Evolutionary conservation across 2,329 filamentous ascomycete genomes (phyloP).

Genomic region (Colletotrichum tabaci): DNA sequence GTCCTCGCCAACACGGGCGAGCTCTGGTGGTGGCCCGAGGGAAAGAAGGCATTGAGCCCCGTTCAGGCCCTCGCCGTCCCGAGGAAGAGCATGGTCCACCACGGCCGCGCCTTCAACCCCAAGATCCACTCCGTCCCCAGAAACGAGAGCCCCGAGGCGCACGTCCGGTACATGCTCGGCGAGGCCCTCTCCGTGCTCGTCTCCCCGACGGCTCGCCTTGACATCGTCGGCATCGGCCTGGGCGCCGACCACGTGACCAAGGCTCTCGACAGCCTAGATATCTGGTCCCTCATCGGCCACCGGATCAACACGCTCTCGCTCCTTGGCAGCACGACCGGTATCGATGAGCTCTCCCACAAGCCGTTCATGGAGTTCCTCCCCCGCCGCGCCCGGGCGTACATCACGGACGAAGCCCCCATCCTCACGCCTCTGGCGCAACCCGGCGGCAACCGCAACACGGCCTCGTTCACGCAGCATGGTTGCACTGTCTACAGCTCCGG

Average conservation of each 20-base stretch:
- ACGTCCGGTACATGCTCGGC: conserved; percentile 78
- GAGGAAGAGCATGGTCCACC: conserved; percentile 74
- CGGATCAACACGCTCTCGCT: conserved; percentile 65
- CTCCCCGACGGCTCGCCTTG: conserved; percentile 67
- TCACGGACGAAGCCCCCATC: conserved; percentile 65
- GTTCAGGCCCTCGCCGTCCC: conserved; percentile 71
- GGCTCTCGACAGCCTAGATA: conserved; percentile 71
- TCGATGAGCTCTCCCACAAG: conserved; percentile 57
- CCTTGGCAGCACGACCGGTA: conserved; percentile 62
- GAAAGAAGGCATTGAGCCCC: conserved; percentile 71
- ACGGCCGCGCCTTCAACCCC: conserved; percentile 65
- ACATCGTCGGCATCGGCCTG: conserved; percentile 80
- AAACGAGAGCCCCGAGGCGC: conserved; percentile 70
- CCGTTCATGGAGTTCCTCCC: conserved; percentile 65
- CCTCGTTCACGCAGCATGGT: conserved; percentile 63
- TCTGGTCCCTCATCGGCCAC: conserved; percentile 62
- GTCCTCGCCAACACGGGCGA: conserved; percentile 86
- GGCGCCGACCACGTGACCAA: conserved; percentile 71
- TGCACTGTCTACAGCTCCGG: conserved; percentile 81
- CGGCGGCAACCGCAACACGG: conserved; percentile 60
- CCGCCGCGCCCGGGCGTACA: conserved; percentile 74
- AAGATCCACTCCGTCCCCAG: conserved; percentile 73
- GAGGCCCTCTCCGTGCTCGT: conserved; percentile 69
- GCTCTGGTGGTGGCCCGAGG: conserved; percentile 80
- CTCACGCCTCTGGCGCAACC: conserved; percentile 64